These are phyloP conservation scores for Candolleomyces efflorescens DNA, from an alignment of 768 basidiomycete genomes.

Conservation along the genomic window DNA sequence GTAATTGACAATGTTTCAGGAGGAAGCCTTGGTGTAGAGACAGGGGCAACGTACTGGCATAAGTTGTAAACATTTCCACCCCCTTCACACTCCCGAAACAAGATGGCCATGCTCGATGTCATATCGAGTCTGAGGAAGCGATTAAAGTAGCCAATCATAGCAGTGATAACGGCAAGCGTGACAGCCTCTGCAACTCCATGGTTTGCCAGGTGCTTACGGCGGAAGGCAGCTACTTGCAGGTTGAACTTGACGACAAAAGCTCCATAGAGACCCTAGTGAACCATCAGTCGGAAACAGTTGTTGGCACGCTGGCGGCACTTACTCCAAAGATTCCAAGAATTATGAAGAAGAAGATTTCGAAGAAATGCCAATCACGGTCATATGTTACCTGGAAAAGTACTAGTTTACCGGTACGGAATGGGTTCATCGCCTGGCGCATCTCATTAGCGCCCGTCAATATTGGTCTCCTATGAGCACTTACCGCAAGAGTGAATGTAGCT, in stretches of 20 bases:
- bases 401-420: conserved; percentile 95
- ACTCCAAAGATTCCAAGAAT: conserved; percentile 96
- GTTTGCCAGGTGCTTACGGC: conserved; percentile 80
- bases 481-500: conserved; percentile 93
- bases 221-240: conserved; percentile 90
- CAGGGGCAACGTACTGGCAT: conserved; percentile 75
- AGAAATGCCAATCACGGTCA: conserved; percentile 98
- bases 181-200: conserved; percentile 91
- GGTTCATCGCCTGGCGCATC: conserved; percentile 84
- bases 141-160: conserved; percentile 91
- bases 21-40: not conserved
- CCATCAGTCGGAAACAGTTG: conserved; percentile 6
- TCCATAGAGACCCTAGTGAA: conserved; percentile 84
- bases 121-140: conserved; percentile 94
- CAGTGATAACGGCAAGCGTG: conserved; percentile 80
- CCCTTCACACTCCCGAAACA: conserved; percentile 95
- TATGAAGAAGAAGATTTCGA: conserved; percentile 95
- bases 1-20: not conserved
- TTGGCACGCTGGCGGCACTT: conserved; percentile 19
- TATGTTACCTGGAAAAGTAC: conserved; percentile 98
- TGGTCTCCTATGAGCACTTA: conserved; percentile 37
- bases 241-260: conserved; percentile 98
- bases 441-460: not conserved
- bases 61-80: conserved; percentile 84
- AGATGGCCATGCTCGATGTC: conserved; percentile 92